Evolutionary conservation across 768 basidiomycete species (phyloP), one percentile per base, ranked within the genome.

Genomic region (Leccinum imitatum): DNA sequence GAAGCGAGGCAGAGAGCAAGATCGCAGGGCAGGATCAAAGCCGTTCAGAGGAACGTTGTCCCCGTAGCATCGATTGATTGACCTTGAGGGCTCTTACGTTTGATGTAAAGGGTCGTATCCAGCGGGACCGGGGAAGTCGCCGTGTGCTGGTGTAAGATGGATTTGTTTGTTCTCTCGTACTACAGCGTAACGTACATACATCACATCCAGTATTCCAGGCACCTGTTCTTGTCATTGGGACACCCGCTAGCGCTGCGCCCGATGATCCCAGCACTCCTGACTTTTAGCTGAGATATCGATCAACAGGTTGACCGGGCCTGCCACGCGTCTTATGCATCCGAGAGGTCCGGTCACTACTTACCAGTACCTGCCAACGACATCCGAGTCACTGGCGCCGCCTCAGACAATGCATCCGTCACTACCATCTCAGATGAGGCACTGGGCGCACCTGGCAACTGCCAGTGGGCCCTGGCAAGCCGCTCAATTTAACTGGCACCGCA

Each of bases 1-100:
- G 58, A 59, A 33, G 51, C n/a, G 4, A 67, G 65, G 54, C 60
- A 35, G 57, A 63, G 50, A 14, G 68, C 63, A 52, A 67, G 69
- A 56, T 50, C 58, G 41, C 62, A 30, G 52, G 70, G 65, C n/a
- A 72, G 63, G 53, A 25, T 61, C 33, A 65, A 62, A 58, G 59
- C 59, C 51, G 44, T 35, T 50, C 50, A 53, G 46, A 58, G 31
- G 52, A 31, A 59, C 39, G 30, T 7, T 50, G 6, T 50, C 39
- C 48, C 57, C 21, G 58, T 61, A 46, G 17, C 55, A 50, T 44
- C 17, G 44, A 54, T 46, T 57, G 48, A 58, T 61, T 65, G 53
- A 62, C 55, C 10, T 44, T 35, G 31, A 44, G 27, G 10, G 17
- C 39, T 50, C 14, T 57, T 19, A 47, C 46, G 13, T 21, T 47